These are phyloP conservation scores for Fusarium acutatum DNA, from an alignment of 2,329 filamentous ascomycete genomes.

Conservation along the genomic window DNA sequence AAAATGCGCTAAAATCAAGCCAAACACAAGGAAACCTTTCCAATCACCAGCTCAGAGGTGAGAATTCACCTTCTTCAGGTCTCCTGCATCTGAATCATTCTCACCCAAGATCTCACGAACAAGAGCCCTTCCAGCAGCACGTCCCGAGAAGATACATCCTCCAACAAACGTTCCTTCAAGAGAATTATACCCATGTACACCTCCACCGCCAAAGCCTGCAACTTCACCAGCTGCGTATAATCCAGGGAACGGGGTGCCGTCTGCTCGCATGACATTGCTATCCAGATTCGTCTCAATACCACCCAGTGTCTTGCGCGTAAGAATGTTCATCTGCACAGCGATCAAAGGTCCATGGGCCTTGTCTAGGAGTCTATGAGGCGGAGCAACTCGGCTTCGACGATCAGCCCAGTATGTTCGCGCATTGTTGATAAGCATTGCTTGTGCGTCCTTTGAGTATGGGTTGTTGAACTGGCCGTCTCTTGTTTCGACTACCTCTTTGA, in stretches of 20 bases:
- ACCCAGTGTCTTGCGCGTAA: conserved; percentile 69
- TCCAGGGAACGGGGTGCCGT: conserved; percentile 58
- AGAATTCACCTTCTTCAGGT: not conserved
- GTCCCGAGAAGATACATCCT: conserved; percentile 69
- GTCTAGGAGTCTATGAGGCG: conserved; percentile 64
- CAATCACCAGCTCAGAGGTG: not conserved
- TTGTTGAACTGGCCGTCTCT: conserved; percentile 67
- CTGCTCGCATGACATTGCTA: conserved; percentile 63
- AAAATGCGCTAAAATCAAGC: not conserved
- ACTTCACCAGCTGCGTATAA: conserved; percentile 69
- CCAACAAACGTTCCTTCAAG: conserved; percentile 70
- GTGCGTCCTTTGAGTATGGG: conserved; percentile 66
- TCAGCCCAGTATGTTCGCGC: conserved; percentile 65
- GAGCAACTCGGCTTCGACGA: conserved; percentile 58
- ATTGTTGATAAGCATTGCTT: conserved; percentile 69
- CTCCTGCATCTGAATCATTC: not conserved
- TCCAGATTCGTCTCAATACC: conserved; percentile 67
- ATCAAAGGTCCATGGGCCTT: conserved; percentile 65
- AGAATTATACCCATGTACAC: conserved; percentile 69
- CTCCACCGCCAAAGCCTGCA: conserved; percentile 69
- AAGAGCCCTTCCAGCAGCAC: conserved; percentile 64
- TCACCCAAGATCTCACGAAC: conserved; percentile 53
- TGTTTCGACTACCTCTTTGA: conserved; percentile 59
- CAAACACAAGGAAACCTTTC: not conserved
- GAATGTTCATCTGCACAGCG: conserved; percentile 66